Evolutionary conservation across 345 rosid genomes (phyloP), one percentile per base, ranked within the genome.

Genomic region (Mangifera indica): DNA sequence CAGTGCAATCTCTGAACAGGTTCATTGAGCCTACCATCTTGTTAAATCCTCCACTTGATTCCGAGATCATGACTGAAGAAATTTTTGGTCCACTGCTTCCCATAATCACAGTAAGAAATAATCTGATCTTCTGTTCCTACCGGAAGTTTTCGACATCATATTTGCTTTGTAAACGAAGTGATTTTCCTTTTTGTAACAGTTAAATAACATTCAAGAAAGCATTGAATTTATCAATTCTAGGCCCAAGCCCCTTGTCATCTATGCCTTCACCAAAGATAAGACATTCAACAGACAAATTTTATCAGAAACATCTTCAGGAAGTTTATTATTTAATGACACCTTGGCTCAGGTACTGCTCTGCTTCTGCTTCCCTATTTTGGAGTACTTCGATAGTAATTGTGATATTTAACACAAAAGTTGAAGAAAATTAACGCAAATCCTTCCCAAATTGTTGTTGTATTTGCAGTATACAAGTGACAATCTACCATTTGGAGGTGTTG

Each of bases 401-500:
- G 37, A 34, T 34, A 49, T 17, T 9, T 20, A 15, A 58, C 21
- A 6, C 20, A 26, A 14, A 34, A 34, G 3, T 34, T 34, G 37
- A 9, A 12, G 51, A 52, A 26, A 13, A 40, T 10, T 9, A 15
- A 52, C 4, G n/a, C 37, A 24, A 7, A 13, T 11, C 18, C 21
- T 21, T 21, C 18, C 21, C 29, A 26, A 51, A 66, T 42, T 0
- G 46, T 37, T 1, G 57, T 58, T 1, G n/a, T 29, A 11, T 11
- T 55, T 80, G 84, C 85, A 93, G 98, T 87, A 85, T 74, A 0
- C 83, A 48, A 85, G 89, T 74, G 96, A 91, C 70, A 69, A 70
- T 12, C 73, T 91, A 49, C 98, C 98, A 15, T 93, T 93, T 61
- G 98, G 98, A 74, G 97, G 97, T 13, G 96, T 91, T 13, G 98